phyloP scores from a whole-genome alignment of 306 rosid species.

The Rosa rugosa region DNA sequence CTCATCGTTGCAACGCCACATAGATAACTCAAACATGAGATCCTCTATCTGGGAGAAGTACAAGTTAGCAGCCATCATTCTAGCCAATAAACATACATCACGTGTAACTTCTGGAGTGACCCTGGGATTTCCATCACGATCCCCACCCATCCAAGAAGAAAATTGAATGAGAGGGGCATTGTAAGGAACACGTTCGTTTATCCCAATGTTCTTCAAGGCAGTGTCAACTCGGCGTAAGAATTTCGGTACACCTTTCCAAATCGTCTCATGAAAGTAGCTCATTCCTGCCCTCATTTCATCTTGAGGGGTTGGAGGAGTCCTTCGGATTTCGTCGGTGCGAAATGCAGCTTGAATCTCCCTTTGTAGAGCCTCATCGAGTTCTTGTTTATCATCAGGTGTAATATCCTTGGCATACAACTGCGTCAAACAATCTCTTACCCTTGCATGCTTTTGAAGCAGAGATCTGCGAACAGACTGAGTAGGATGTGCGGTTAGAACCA shows the following conservation, averaged over 20 bases:
- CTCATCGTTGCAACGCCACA: constrained; percentile 98
- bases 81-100: constrained; percentile 94
- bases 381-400: constrained; percentile 98
- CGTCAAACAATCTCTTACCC: constrained; percentile 85
- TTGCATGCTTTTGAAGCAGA: constrained; percentile 92
- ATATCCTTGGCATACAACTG: constrained; percentile 93
- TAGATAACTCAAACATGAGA: constrained; percentile 99
- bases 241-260: constrained; percentile 97
- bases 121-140: constrained; percentile 99
- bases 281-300: constrained; percentile 99
- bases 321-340: constrained; percentile 94
- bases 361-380: constrained; percentile 94
- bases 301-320: constrained; percentile 97
- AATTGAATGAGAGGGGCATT: constrained; percentile 98
- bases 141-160: constrained; percentile 99
- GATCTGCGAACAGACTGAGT: constrained; percentile 97
- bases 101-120: constrained; percentile 99
- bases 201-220: constrained; percentile 93
- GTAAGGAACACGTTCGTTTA: constrained; percentile 87
- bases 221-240: constrained; percentile 97
- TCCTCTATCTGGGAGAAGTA: constrained; percentile 99
- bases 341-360: constrained; percentile 99
- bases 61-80: constrained; percentile 99
- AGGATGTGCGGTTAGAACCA: constrained; percentile 97
- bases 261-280: constrained; percentile 99